A percentile compares a stretch with the other conserved stretches of the same genome.
phyloP scores from a whole-genome alignment of 2,329 filamentous ascomycete genomes.

The Beauveria rudraprayagi region DNA sequence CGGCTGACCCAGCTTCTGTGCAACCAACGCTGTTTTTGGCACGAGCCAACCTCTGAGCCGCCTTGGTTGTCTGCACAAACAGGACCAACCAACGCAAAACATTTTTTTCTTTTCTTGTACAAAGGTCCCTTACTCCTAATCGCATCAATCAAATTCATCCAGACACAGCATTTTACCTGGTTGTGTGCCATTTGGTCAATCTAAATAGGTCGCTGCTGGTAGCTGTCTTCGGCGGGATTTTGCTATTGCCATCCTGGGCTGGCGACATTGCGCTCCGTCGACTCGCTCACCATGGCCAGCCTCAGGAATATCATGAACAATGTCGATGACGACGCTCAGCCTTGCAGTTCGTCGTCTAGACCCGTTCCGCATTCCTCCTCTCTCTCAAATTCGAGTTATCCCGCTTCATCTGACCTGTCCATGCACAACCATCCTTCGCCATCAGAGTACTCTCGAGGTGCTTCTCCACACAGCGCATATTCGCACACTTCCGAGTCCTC shows the following conservation, averaged over 20 bases:
- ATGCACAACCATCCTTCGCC: conserved; percentile 21
- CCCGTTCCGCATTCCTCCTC: conserved; percentile 1
- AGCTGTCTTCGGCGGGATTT: conserved; percentile 5
- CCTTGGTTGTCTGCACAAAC: background rate
- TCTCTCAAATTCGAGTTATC: conserved; percentile 26
- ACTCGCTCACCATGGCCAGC: conserved; percentile 43
- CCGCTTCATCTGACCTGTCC: conserved; percentile 26
- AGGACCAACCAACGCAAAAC: background rate
- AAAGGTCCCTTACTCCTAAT: too few relatives aligned
- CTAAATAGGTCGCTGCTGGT: background rate
- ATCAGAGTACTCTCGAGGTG: conserved; percentile 27
- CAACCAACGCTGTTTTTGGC: conserved; percentile 3
- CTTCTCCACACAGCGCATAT: conserved; percentile 21
- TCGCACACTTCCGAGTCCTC: conserved; percentile 8
- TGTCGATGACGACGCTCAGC: conserved; percentile 38
- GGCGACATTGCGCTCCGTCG: conserved; percentile 25
- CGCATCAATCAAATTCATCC: background rate
- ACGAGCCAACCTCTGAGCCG: background rate
- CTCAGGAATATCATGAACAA: conserved; percentile 51
- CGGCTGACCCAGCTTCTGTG: conserved; percentile 4
- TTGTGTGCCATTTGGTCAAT: background rate
- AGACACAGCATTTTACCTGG: background rate
- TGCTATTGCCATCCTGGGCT: conserved; percentile 18
- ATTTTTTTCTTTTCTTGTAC: background rate
- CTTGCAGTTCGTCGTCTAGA: background rate